Evolutionary conservation across 2,329 filamentous ascomycete genomes (phyloP), one percentile per base, ranked within the genome.

Genomic region (Herpotrichia juniperi): DNA sequence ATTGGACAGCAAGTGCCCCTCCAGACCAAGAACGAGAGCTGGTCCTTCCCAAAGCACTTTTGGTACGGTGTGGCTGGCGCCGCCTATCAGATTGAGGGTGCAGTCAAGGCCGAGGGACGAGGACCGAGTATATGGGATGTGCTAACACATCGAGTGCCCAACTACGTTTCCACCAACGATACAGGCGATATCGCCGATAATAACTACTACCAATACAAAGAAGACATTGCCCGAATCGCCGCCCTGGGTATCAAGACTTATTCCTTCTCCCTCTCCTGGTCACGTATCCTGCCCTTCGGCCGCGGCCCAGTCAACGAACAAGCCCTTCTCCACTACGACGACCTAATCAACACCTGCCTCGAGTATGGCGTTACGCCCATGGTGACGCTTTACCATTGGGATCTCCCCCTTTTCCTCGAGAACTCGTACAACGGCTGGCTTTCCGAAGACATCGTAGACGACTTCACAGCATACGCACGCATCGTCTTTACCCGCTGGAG

Each of bases 151-250:
- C 19, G 62, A 53, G 45, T 69, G 50, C 4, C 63, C 32, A 42
- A 57, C 54, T 48, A 72, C 56, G 51, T 63, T 9, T 57, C 64
- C 11, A 63, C 62, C 34, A 75, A 62, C 56, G 61, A 66, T 0
- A 75, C 60, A 6, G 81, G 79, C 2, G 81, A 84, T 57, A 67
- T 85, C 17, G 76, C 77, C 0, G 75, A 79, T 50, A 76, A 80
- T 47, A 76, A 80, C 46, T 82, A 82, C 53, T 81, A 78, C 46
- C 65, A 77, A 11, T 81, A 81, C 61, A 79, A 80, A 46, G 74
- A 80, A 62, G 80, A 81, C 56, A 71, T 72, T 43, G 68, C 63
- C 17, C 58, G 69, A 4, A 53, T 74, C 12, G 68, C 67, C 5
- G 69, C 72, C 1, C 53, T 74, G 8, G 72, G 72, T 5, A 57